Evolutionary conservation across 2,329 filamentous ascomycete species (phyloP), one percentile per base, ranked within the genome.

Genomic region (Trichoderma sp.): DNA sequence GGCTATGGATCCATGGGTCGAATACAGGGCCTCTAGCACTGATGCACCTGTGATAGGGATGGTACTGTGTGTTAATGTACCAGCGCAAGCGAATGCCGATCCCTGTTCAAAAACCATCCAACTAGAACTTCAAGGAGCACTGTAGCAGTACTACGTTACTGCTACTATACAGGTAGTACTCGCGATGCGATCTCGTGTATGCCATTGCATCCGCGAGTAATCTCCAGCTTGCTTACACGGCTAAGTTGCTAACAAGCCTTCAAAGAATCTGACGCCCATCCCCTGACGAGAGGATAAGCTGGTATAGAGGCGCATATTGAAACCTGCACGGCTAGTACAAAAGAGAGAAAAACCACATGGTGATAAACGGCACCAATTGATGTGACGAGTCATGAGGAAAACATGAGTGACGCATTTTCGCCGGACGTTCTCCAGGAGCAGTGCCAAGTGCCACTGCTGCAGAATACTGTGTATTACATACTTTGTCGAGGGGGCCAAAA

Each of bases 291-390:
- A 34, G 28, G 5, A 56, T 30, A 26, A 24, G 56, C 7, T 18
- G 13, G 21, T 8, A 14, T 14, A 34, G 52, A 66, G 14, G 49
- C 37, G 5, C 24, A 34, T 46, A 59, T 49, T 46, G 13, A 18
- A 46, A 66, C 51, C 61, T 66, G n/a, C 37, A 32, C 26, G 21
- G 21, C 51, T 46, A 56, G 56, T 46, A 37, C 51, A 14, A 56
- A 65, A 32, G 16, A 18, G 46, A 24, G 37, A n/a, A 18, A 39
- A 2, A 13, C 11, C 26, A 14, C 24, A 56, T 46, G 24, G 21
- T 21, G 51, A 56, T 66, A 16, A 34, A 14, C 61, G 11, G 39
- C 37, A 55, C 26, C 52, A 34, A 30, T 26, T 26, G 18, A 34
- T 24, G 52, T 26, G 14, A 34, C 51, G 37, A 56, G 52, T 32